Evolutionary conservation across 495 filamentous ascomycete genomes (phyloP), one percentile per base, ranked within the genome.

Genomic region (Trichocladium uniseriatum): DNA sequence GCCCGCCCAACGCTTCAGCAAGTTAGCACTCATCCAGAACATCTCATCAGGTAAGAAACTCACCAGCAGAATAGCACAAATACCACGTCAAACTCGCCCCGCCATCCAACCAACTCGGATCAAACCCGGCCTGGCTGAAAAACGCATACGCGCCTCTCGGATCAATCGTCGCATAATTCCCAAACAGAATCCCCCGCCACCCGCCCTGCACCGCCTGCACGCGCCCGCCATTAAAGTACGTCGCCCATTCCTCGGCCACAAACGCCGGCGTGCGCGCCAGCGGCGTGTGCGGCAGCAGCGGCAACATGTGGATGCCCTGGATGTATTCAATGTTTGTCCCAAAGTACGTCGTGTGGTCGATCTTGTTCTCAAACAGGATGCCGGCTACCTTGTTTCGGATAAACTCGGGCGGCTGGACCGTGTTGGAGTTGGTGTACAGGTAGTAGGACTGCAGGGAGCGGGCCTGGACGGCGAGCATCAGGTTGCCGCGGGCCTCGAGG

Each of bases 241-340:
- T 74, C 22, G 82, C 69, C 92, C 94, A 98, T 66, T 98, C 92
- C 65, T 95, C 76, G 16, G 62, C 61, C 3, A 94, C 87, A 55
- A 95, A 96, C 0, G 68, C 66, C n/a, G 61, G 56, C 2, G 72
- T 72, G 15, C 94, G 81, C 3, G 81, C 82, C 45, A 84, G 79
- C 15, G 82, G 69, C 0, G 80, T 82, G 47, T 73, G 74, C 1
- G 92, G 87, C 29, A 86, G 75, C 40, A 95, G 73, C 1, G 94
- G 92, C 32, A 98, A 68, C 92, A 98, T 98, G 70, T 98, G 92
- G 49, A 98, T 97, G 43, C 85, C 92, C 67, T 98, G 83, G 51
- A 97, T 80, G 60, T 81, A 94, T 69, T 95, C 87, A 2, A 78
- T 69, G 48, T 87, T 83, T 44, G 62, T 60, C 9, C 90, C 89